These are phyloP conservation scores for Sicyos baderoa DNA, from an alignment of 306 rosid species.

Conservation along the genomic window DNA sequence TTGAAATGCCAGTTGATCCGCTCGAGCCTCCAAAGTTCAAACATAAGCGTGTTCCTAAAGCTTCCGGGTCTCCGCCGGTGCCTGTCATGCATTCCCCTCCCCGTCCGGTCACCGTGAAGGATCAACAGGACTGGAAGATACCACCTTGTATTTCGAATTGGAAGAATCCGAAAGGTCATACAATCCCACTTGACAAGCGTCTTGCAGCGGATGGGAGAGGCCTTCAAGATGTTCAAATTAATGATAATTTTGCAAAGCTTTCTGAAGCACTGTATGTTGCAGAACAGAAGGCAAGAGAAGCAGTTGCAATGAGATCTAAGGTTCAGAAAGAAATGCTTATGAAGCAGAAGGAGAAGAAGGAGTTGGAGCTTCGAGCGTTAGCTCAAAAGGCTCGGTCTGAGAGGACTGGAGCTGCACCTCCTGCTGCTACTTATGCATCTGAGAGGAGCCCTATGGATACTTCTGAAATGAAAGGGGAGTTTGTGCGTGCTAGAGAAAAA, in stretches of 20 bases:
- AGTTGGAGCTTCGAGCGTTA: constrained; percentile 61
- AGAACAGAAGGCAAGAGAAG: constrained; percentile 92
- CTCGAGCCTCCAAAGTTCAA: constrained; percentile 89
- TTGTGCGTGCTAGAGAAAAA: constrained; percentile 42
- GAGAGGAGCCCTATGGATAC: constrained; percentile 42
- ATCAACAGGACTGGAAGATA: constrained; percentile 90
- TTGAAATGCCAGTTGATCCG: constrained; percentile 88
- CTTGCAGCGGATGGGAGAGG: constrained; percentile 87
- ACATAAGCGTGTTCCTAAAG: constrained; percentile 85
- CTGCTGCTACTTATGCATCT: constrained; percentile 33
- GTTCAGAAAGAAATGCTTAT: constrained; percentile 79
- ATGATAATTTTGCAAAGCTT: constrained; percentile 78
- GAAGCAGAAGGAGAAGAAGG: constrained; percentile 85
- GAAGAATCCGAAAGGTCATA: constrained; percentile 93
- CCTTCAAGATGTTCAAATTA: constrained; percentile 82
- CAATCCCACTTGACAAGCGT: constrained; percentile 82
- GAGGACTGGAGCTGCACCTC: constrained; percentile 63
- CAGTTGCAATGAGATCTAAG: constrained; percentile 78
- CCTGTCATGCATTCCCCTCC: constrained; percentile 95
- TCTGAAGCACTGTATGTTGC: constrained; percentile 76
- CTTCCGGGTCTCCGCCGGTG: constrained; percentile 83
- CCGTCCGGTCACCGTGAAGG: constrained; percentile 79
- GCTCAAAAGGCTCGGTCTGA: constrained; percentile 81
- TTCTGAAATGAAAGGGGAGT: constrained; percentile 45
- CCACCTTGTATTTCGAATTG: constrained; percentile 90